Evolutionary conservation across 768 basidiomycete species (phyloP).

Genomic region (Boletus bicolor): DNA sequence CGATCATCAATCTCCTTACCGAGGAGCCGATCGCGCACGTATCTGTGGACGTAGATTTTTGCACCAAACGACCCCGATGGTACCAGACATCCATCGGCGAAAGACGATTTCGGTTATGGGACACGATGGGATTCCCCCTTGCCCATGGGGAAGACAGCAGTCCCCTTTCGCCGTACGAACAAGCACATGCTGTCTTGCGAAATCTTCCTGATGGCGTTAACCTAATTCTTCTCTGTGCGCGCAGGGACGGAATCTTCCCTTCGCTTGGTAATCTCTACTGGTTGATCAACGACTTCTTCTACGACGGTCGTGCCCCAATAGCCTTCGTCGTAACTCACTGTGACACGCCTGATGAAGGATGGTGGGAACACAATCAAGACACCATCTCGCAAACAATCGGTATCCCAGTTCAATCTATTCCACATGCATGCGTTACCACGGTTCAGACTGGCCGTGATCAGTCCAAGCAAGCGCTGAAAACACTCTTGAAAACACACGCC

Average conservation of each 20-base stretch:
- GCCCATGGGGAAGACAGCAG: not conserved
- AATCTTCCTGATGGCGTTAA: conserved; percentile 29
- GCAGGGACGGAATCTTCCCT: conserved; percentile 28
- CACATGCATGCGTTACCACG: not conserved
- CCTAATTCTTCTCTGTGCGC: conserved; percentile 35
- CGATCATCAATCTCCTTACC: conserved; percentile 18
- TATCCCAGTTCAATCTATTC: not conserved
- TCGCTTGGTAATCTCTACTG: conserved; percentile 30
- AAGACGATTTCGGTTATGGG: conserved; percentile 19
- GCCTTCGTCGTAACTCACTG: conserved; percentile 35
- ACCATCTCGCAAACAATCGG: conserved; percentile 3
- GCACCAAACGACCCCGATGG: conserved; percentile 26
- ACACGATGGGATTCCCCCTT: conserved; percentile 25
- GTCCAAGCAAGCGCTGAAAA: no score
- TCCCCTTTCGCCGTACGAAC: conserved; percentile 11
- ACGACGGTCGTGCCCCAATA: conserved; percentile 30
- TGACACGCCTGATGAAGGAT: conserved; percentile 26
- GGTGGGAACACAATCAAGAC: conserved; percentile 33
- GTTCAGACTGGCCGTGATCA: no score
- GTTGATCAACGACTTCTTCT: conserved; percentile 34
- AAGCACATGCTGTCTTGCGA: conserved; percentile 27
- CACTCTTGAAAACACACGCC: no score
- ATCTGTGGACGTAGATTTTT: conserved; percentile 25
- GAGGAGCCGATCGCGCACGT: conserved; percentile 19
- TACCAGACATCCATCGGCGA: not conserved